Conservation (phyloP, 495 filamentous ascomycete genomes). For the Daldinia childiae region DNA sequence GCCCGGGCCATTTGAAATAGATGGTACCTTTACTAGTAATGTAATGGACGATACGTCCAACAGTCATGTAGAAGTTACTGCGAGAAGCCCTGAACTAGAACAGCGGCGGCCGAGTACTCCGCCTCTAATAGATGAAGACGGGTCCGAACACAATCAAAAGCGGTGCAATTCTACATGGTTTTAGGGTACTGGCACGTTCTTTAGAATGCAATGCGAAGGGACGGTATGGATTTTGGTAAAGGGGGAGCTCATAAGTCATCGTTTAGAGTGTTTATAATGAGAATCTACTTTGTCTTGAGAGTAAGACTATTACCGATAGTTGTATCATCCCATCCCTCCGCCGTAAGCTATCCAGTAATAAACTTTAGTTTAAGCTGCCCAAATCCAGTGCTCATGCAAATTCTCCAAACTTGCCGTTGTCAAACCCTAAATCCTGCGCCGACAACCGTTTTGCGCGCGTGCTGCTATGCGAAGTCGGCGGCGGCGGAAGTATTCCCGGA, state of each 20-base stretch:
- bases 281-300: conserved; percentile 17
- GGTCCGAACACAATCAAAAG: neutral
- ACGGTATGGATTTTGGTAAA: conserved; percentile 3
- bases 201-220: neutral
- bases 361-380: neutral
- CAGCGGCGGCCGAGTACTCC: neutral
- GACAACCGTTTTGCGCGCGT: conserved; percentile 61
- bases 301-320: neutral
- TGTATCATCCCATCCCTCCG: neutral
- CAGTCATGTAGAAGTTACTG: conserved; percentile 11
- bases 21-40: neutral
- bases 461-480: conserved; percentile 64
- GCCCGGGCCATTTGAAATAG: neutral
- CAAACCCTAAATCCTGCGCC: conserved; percentile 67
- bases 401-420: conserved; percentile 73
- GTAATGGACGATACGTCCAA: neutral
- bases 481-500: conserved; percentile 63
- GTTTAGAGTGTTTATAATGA: conserved; percentile 13
- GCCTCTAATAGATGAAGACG: neutral
- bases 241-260: conserved; percentile 4
- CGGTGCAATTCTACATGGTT: neutral
- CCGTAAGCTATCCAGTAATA: neutral
- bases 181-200: neutral
- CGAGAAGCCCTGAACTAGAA: neutral
- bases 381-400: conserved; percentile 57